phyloP scores from a whole-genome alignment of 306 rosid genomes.

The Quercus gilva region DNA sequence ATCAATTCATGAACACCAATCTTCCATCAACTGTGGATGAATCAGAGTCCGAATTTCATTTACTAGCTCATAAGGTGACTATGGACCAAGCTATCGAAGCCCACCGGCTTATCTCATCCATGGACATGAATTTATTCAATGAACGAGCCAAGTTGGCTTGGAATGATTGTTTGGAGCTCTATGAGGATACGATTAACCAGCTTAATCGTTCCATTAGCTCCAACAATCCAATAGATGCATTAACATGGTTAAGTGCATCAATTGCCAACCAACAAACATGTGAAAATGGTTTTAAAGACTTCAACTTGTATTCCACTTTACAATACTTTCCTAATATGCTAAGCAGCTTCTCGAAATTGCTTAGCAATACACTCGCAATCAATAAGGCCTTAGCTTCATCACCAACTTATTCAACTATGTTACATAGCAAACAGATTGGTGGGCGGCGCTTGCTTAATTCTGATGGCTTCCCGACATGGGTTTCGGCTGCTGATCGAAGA shows the following conservation, averaged over 20 bases:
- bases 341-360: constrained; percentile 59
- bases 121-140: constrained; percentile 39
- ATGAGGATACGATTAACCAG: constrained; percentile 57
- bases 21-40: constrained; percentile 34
- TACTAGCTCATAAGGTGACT: constrained; percentile 43
- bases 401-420: not conserved
- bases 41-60: constrained; percentile 34
- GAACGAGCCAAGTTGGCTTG: constrained; percentile 49
- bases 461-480: constrained; percentile 48
- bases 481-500: constrained; percentile 50
- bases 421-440: constrained; percentile 20
- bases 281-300: constrained; percentile 59
- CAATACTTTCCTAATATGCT: constrained; percentile 45
- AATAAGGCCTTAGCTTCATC: constrained; percentile 25
- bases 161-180: constrained; percentile 71
- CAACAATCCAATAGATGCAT: constrained; percentile 32
- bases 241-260: constrained; percentile 78
- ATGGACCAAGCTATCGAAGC: constrained; percentile 65
- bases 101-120: constrained; percentile 45
- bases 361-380: constrained; percentile 69
- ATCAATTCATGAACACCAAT: constrained; percentile 37
- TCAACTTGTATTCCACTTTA: constrained; percentile 35
- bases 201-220: constrained; percentile 51
- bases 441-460: constrained; percentile 48
- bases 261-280: constrained; percentile 78